These are phyloP conservation scores for Gnomoniopsis sp. DNA, from an alignment of 2,329 filamentous ascomycete genomes.

Conservation along the genomic window DNA sequence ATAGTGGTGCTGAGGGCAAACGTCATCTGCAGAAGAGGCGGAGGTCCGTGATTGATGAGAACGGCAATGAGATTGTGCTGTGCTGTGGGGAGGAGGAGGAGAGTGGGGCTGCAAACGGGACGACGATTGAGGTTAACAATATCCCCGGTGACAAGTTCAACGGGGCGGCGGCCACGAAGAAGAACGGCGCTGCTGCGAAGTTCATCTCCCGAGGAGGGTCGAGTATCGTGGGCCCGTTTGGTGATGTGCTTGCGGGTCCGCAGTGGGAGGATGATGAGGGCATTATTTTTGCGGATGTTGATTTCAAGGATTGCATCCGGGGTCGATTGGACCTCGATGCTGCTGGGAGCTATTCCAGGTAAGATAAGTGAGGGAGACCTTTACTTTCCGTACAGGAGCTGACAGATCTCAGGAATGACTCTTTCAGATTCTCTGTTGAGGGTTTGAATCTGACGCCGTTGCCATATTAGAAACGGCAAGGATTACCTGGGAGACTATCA, in stretches of 20 bases:
- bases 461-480: conserved; percentile 42
- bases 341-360: conserved; percentile 80
- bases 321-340: conserved; percentile 81
- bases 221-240: conserved; percentile 74
- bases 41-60: conserved; percentile 26
- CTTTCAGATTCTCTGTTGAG: conserved; percentile 58
- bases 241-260: conserved; percentile 75
- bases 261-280: conserved; percentile 76
- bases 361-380: conserved; percentile 29
- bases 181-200: conserved; percentile 32
- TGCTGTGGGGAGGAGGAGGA: too few species aligned
- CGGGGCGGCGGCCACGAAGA: conserved; percentile 14
- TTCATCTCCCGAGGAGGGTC: conserved; percentile 75
- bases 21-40: conserved; percentile 10
- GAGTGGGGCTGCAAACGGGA: conserved; percentile 14
- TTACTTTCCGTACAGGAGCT: conserved; percentile 4
- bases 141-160: neutral
- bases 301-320: conserved; percentile 83
- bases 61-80: conserved; percentile 43
- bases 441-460: conserved; percentile 57
- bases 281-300: conserved; percentile 69
- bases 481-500: too few species aligned
- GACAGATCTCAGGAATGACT: conserved; percentile 46
- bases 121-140: conserved; percentile 6
- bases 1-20: conserved; percentile 18